Evolutionary conservation across 352 stramenopile species (phyloP).

Genomic region (Pythium dissimile): DNA sequence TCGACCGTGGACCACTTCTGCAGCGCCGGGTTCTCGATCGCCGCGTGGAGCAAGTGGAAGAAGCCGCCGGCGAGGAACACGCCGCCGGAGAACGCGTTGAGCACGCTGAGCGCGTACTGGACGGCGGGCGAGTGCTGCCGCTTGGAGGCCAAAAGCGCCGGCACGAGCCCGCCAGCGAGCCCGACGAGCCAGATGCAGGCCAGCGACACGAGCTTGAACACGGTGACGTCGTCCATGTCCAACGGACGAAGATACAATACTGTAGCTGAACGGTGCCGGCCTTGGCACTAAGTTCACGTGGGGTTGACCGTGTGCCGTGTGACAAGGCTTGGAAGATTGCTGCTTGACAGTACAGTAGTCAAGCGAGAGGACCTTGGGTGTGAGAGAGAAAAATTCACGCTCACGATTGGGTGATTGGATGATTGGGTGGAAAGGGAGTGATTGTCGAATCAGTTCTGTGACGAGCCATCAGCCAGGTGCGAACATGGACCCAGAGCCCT

Average conservation of each 20-base stretch:
- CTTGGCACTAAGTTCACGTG: too few species aligned
- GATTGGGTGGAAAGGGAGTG: too few species aligned
- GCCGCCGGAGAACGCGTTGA: constrained; percentile 71
- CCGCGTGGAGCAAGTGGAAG: constrained; percentile 68
- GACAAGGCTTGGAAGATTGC: too few species aligned
- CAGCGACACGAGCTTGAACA: constrained; percentile 82
- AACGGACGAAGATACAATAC: neutral
- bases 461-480: too few species aligned
- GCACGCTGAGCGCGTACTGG: constrained; percentile 32
- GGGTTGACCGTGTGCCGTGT: too few species aligned
- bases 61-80: constrained; percentile 79
- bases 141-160: constrained; percentile 38
- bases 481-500: too few species aligned
- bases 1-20: constrained; percentile 61
- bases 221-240: constrained; percentile 49
- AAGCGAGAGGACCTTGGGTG: too few species aligned
- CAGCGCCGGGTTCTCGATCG: constrained; percentile 67
- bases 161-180: constrained; percentile 49
- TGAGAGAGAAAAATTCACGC: too few species aligned
- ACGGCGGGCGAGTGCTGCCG: constrained; percentile 33
- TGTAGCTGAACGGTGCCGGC: too few species aligned
- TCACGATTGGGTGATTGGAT: too few species aligned
- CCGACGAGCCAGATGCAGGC: constrained; percentile 70
- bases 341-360: too few species aligned
- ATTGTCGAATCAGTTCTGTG: too few species aligned